phyloP scores from a whole-genome alignment of 345 rosid species.

The Boechera retrofracta region DNA sequence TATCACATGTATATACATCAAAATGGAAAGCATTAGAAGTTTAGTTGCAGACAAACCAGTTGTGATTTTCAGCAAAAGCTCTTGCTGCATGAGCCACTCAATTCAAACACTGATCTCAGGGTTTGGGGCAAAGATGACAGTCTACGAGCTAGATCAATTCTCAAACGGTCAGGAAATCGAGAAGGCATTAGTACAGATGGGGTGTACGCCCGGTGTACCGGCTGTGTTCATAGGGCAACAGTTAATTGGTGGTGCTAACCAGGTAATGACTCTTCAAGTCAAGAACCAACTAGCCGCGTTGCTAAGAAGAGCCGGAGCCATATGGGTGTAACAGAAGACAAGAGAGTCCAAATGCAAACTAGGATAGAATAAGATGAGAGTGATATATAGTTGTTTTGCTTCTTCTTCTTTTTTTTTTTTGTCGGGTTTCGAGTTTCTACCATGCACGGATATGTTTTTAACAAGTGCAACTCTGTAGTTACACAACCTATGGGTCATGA shows the following conservation, averaged over 20 bases:
- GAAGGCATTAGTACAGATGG: conserved; percentile 61
- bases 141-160: conserved; percentile 73
- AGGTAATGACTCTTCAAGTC: conserved; percentile 60
- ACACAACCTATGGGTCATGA: background rate
- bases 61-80: conserved; percentile 87
- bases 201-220: conserved; percentile 67
- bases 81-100: conserved; percentile 79
- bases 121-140: conserved; percentile 74
- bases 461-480: conserved; percentile 42
- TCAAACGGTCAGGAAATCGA: conserved; percentile 65
- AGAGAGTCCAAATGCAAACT: conserved; percentile 23
- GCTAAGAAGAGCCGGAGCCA: conserved; percentile 53
- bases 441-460: conserved; percentile 33
- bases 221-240: conserved; percentile 82
- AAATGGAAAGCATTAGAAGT: conserved; percentile 52
- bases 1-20: conserved; percentile 24
- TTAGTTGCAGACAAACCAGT: conserved; percentile 74
- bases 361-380: conserved; percentile 39
- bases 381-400: conserved; percentile 12
- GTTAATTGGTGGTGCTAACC: conserved; percentile 75
- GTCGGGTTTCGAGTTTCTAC: conserved; percentile 33
- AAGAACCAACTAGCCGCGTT: conserved; percentile 45
- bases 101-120: conserved; percentile 66
- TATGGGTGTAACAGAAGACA: conserved; percentile 40
- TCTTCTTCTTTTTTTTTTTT: background rate